Evolutionary conservation across 495 filamentous ascomycete genomes (phyloP).

Genomic region (Ramalina intermedia): DNA sequence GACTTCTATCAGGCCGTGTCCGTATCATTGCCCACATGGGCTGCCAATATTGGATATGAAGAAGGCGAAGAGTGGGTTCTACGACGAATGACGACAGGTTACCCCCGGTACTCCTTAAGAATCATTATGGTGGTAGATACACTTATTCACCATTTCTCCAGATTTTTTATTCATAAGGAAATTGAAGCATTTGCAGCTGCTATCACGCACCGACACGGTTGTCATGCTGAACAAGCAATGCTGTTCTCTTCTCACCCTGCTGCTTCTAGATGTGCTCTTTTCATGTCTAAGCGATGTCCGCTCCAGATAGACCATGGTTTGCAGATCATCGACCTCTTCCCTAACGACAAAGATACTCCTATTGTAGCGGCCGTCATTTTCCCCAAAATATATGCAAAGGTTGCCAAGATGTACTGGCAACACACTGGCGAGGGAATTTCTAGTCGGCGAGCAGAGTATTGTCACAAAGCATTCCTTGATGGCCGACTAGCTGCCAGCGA

Average conservation of each 20-base stretch:
- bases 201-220: constrained; percentile 50
- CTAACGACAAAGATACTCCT: constrained; percentile 20
- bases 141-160: constrained; percentile 12
- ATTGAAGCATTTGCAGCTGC: constrained; percentile 61
- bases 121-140: not conserved
- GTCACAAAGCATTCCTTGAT: constrained; percentile 55
- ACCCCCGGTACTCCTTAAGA: constrained; percentile 49
- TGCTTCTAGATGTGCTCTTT: constrained; percentile 54
- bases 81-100: constrained; percentile 74
- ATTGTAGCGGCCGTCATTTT: constrained; percentile 59
- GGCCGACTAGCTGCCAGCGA: constrained; percentile 36
- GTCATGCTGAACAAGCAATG: constrained; percentile 50
- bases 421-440: constrained; percentile 92
- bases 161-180: constrained; percentile 82
- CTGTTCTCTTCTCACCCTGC: constrained; percentile 60
- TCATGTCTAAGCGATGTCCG: constrained; percentile 40
- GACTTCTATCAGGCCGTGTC: constrained; percentile 60
- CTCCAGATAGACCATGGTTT: constrained; percentile 34
- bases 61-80: constrained; percentile 81
- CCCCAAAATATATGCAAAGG: constrained; percentile 42
- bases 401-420: constrained; percentile 90
- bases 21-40: constrained; percentile 91
- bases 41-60: constrained; percentile 78
- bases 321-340: constrained; percentile 53
- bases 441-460: constrained; percentile 83